Base-by-base conservation (phyloP, 345 rosid species). In the Gossypium rotundifolium region DNA sequence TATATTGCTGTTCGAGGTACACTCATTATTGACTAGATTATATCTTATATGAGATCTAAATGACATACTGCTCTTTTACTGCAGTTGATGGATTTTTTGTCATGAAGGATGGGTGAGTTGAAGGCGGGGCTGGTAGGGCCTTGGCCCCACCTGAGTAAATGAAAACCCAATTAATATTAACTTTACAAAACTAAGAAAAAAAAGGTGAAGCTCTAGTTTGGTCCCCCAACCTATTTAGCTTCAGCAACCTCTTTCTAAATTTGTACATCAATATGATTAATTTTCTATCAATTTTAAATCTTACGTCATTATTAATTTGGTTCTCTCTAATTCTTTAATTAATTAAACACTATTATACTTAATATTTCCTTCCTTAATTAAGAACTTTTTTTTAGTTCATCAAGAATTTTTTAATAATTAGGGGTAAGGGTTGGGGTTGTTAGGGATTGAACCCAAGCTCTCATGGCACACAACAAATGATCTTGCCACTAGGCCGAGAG, bases 1-100 rank as follows among this genome's bases (percentile, higher is more conserved):
- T 93, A 91, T 84, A 74, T 85, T 79, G 65, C 90, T 54, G 86
- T 93, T 65, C 90, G 99, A 89, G 99, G 99, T 95, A 86, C 58
- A 63, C 63, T 74, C n/a, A 11, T 17, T 54, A 10, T 9, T 11
- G 20, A 51, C 8, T 52, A n/a, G 73, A 29, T 51, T 51, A 51
- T 70, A 4, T 52, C 23, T 53, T 52, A 17, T 38, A 9, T 38
- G 23, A 38, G 68, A 40, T 64, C 10, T 42, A 64, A 64, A 61
- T 61, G 44, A 9, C 44, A 61, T 29, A 13, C 65, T 61, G 42
- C 65, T 29, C 65, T 29, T 29, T 17, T 14, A 61, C 4, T 61
- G 42, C 20, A 14, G 68, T n/a, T 33, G 17, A 16, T 33, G 22
- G 22, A 25, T 25, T 38, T 63, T 38, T 63, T 63, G 46, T 63